Conservation (phyloP, 139 green algal species). For the Tetraselmis chui region DNA sequence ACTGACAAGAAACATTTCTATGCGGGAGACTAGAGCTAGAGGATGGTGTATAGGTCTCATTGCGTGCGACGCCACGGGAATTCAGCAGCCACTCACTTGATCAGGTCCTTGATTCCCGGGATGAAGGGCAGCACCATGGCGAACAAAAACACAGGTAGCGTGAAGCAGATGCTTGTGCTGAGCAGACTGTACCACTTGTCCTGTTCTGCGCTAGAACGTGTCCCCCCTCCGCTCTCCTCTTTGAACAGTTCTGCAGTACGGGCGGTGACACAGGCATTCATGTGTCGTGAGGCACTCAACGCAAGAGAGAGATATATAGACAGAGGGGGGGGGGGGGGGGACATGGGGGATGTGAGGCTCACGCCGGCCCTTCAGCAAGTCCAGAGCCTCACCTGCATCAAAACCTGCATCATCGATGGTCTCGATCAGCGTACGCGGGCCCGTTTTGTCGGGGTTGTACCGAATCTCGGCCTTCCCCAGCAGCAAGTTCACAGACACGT, state of each 20-base stretch:
- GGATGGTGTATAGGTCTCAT: not conserved
- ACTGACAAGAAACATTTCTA: not conserved
- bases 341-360: too few relatives aligned
- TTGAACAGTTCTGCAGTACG: conserved; percentile 9
- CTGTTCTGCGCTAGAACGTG: not conserved
- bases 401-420: conserved; percentile 57
- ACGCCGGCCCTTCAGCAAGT: too few relatives aligned
- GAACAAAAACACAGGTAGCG: conserved; percentile 82
- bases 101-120: conserved; percentile 28
- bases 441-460: conserved; percentile 52
- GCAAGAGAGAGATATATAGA: too few relatives aligned
- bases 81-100: too few relatives aligned
- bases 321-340: too few relatives aligned
- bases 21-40: too few relatives aligned
- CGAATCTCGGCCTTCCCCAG: conserved; percentile 49
- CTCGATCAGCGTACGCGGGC: conserved; percentile 61
- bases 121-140: conserved; percentile 79
- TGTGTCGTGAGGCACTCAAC: too few relatives aligned
- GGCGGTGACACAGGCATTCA: too few relatives aligned
- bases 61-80: too few relatives aligned
- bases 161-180: conserved; percentile 41
- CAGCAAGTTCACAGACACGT: conserved; percentile 48
- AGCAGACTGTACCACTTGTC: not conserved
- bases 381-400: conserved; percentile 13
- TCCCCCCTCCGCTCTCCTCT: not conserved